Percentiles rank a stretch among this genome's conserved stretches.
phyloP scores from a whole-genome alignment of 495 filamentous ascomycete species.

The Neurospora sp. region DNA sequence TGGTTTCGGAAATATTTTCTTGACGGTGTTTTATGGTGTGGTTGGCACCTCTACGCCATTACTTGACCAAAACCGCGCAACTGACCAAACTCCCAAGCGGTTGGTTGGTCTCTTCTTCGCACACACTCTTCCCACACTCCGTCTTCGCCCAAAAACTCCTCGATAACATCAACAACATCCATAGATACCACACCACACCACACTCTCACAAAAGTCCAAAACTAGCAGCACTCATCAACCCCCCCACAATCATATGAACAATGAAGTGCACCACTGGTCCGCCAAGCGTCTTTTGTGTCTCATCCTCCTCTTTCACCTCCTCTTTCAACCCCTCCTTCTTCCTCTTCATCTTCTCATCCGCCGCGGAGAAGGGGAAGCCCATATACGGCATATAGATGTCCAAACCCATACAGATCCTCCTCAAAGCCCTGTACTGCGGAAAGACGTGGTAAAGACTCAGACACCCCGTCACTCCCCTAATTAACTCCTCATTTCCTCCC shows the following conservation, averaged over 20 bases:
- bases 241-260: constrained; percentile 15
- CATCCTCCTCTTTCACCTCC: not conserved
- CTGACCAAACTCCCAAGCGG: not conserved
- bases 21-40: too few species aligned
- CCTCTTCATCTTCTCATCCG: not conserved
- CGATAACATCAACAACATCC: not conserved
- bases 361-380: not conserved
- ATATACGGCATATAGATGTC: not conserved
- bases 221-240: constrained; percentile 5
- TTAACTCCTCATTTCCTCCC: too few species aligned
- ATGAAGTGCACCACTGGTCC: constrained; percentile 21
- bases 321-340: too few species aligned
- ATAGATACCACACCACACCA: not conserved
- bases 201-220: not conserved
- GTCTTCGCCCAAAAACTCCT: not conserved
- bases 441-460: constrained; percentile 32
- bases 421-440: constrained; percentile 25
- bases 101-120: too few species aligned
- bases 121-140: not conserved
- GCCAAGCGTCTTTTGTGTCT: constrained; percentile 10
- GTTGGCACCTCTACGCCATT: not conserved
- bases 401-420: constrained; percentile 2
- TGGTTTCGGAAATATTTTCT: too few species aligned
- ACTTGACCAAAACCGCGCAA: not conserved
- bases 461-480: constrained; percentile 17